phyloP scores from a whole-genome alignment of 2,329 filamentous ascomycete species.

The Paraphaeosphaeria minitans region DNA sequence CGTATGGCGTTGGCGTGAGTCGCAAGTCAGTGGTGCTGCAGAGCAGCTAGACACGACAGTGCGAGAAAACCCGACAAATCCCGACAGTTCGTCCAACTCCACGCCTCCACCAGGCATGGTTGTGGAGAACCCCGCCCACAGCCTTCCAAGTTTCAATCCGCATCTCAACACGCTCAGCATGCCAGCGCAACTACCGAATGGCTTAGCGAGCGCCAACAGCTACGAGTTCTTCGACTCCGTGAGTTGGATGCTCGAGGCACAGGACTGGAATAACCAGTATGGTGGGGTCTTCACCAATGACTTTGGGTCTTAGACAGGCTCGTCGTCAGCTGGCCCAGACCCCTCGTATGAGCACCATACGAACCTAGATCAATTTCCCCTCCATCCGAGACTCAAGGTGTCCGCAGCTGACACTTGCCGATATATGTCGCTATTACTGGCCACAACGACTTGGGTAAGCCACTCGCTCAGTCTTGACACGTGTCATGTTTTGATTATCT shows the following conservation, averaged over 20 bases:
- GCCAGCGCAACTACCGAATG: slow-evolving; percentile 66
- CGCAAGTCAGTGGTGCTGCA: slow-evolving; percentile 52
- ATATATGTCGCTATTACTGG: not conserved
- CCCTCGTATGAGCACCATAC: not conserved
- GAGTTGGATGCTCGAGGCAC: slow-evolving; percentile 91
- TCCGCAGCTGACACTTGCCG: not conserved
- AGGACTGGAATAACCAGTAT: slow-evolving; percentile 41
- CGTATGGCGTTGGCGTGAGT: slow-evolving; percentile 85
- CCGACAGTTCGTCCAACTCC: slow-evolving; percentile 71
- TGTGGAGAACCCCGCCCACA: slow-evolving; percentile 41
- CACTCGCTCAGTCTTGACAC: not conserved
- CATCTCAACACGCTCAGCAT: slow-evolving; percentile 49
- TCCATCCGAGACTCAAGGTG: not conserved
- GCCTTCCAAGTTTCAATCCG: slow-evolving; percentile 43
- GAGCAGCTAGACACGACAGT: slow-evolving; percentile 64
- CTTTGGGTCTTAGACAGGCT: slow-evolving; percentile 31
- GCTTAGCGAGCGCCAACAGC: slow-evolving; percentile 47
- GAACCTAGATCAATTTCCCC: no score
- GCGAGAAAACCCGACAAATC: slow-evolving; percentile 86
- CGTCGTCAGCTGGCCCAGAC: not conserved
- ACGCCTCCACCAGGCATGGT: slow-evolving; percentile 58
- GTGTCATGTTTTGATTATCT: not conserved
- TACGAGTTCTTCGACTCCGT: slow-evolving; percentile 84
- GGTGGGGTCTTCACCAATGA: slow-evolving; percentile 37
- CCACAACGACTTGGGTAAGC: not conserved